Evolutionary conservation across 2,329 filamentous ascomycete species (phyloP).

Genomic region (Cladophialophora carrionii): DNA sequence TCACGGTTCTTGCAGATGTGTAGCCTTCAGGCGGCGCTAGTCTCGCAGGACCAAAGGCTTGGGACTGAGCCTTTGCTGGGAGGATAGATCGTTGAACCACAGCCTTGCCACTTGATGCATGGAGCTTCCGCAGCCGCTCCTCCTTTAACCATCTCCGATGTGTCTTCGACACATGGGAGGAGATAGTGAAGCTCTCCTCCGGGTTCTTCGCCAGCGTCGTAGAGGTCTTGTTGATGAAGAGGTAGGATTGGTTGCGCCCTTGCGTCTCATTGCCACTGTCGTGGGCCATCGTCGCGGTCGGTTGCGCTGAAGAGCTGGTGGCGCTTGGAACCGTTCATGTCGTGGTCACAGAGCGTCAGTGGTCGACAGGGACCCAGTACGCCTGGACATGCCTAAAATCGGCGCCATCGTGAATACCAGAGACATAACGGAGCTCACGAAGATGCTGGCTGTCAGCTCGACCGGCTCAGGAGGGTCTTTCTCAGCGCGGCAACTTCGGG

Average conservation of each 20-base stretch:
- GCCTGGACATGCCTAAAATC: not conserved
- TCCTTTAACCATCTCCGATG: slow-evolving; percentile 25
- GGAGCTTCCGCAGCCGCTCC: slow-evolving; percentile 16
- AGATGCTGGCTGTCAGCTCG: not conserved
- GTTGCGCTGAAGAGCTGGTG: not conserved
- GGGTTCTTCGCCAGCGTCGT: slow-evolving; percentile 10
- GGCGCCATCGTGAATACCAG: not conserved
- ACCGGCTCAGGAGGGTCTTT: not conserved
- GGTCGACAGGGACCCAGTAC: not conserved
- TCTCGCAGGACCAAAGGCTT: not conserved
- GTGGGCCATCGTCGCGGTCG: slow-evolving; percentile 12
- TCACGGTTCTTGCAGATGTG: not conserved
- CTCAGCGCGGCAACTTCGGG: not conserved
- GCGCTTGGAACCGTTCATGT: not conserved
- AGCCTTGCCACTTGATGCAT: slow-evolving; percentile 18
- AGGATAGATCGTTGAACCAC: slow-evolving; percentile 12
- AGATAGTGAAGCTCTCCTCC: slow-evolving; percentile 28
- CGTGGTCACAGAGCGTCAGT: not conserved
- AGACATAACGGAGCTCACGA: not conserved
- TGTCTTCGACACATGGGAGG: slow-evolving; percentile 26
- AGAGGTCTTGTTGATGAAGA: slow-evolving; percentile 27
- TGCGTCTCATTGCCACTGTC: not conserved
- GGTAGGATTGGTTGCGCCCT: slow-evolving; percentile 5
- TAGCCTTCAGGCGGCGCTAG: not conserved
- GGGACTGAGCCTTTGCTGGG: slow-evolving; percentile 1